These are phyloP conservation scores for Royoungia palumana DNA, from an alignment of 768 basidiomycete genomes.

Conservation along the genomic window DNA sequence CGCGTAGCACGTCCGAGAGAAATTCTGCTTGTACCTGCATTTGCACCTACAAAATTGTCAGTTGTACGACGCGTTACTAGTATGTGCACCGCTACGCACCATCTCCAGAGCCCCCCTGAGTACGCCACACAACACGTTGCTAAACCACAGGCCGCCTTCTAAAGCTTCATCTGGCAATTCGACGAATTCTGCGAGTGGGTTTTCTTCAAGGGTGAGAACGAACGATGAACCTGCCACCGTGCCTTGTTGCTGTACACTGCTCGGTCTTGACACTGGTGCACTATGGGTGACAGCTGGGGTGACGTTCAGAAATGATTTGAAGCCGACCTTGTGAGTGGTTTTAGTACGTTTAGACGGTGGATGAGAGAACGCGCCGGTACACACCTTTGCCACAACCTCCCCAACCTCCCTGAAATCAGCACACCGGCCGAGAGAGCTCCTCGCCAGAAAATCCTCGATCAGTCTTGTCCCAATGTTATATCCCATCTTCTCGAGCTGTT, in stretches of 20 bases:
- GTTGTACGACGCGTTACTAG: slow-evolving; percentile 7
- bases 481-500: slow-evolving; percentile 98
- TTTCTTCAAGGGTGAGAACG: slow-evolving; percentile 87
- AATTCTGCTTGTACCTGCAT: slow-evolving; percentile 92
- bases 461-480: slow-evolving; percentile 96
- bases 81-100: slow-evolving; percentile 48
- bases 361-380: slow-evolving; percentile 10
- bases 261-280: slow-evolving; percentile 50
- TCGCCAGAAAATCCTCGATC: slow-evolving; percentile 96
- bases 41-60: slow-evolving; percentile 64
- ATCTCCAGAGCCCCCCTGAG: slow-evolving; percentile 92
- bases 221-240: slow-evolving; percentile 58
- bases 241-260: slow-evolving; percentile 39
- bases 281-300: slow-evolving; percentile 77
- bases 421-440: slow-evolving; percentile 89
- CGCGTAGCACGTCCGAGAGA: slow-evolving; percentile 84
- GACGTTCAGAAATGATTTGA: slow-evolving; percentile 96
- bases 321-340: slow-evolving; percentile 68
- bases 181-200: slow-evolving; percentile 94
- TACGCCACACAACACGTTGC: slow-evolving; percentile 94
- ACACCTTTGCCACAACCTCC: slow-evolving; percentile 91
- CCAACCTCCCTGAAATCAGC: slow-evolving; percentile 92
- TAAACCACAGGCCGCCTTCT: slow-evolving; percentile 94
- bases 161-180: slow-evolving; percentile 92
- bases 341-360: neutral